phyloP scores from a whole-genome alignment of 176 grass and related monocot species.

The Ensete glaucum region DNA sequence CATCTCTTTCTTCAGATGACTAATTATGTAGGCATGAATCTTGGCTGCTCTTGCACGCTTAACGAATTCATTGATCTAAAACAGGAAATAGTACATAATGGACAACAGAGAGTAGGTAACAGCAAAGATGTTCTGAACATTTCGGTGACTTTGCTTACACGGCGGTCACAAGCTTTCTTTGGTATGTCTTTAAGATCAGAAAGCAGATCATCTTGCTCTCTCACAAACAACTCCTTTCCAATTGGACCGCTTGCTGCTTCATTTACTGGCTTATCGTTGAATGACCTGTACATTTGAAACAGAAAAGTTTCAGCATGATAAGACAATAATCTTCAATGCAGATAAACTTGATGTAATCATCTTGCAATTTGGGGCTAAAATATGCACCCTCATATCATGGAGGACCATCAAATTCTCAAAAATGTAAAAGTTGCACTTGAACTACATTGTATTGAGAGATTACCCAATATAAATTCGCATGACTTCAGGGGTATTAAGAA shows the following conservation, averaged over 20 bases:
- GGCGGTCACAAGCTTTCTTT: constrained; percentile 89
- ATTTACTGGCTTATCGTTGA: constrained; percentile 95
- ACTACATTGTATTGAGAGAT: neutral
- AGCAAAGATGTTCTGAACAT: neutral
- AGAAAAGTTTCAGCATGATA: too few species aligned
- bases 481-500: constrained; percentile 91
- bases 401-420: too few species aligned
- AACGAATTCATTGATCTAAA: constrained; percentile 73
- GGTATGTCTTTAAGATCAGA: constrained; percentile 92
- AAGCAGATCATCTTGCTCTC: constrained; percentile 93
- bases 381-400: too few species aligned
- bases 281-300: constrained; percentile 39
- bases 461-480: constrained; percentile 91
- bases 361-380: too few species aligned
- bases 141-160: constrained; percentile 31
- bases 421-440: too few species aligned
- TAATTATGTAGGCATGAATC: constrained; percentile 69
- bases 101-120: neutral
- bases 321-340: too few species aligned
- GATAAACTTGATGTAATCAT: too few species aligned
- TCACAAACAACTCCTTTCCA: constrained; percentile 89
- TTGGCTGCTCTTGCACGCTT: constrained; percentile 61
- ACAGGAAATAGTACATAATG: neutral
- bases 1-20: constrained; percentile 76
- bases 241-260: constrained; percentile 72